phyloP scores from a whole-genome alignment of 345 rosid genomes.

The Pelargonium nanum region DNA sequence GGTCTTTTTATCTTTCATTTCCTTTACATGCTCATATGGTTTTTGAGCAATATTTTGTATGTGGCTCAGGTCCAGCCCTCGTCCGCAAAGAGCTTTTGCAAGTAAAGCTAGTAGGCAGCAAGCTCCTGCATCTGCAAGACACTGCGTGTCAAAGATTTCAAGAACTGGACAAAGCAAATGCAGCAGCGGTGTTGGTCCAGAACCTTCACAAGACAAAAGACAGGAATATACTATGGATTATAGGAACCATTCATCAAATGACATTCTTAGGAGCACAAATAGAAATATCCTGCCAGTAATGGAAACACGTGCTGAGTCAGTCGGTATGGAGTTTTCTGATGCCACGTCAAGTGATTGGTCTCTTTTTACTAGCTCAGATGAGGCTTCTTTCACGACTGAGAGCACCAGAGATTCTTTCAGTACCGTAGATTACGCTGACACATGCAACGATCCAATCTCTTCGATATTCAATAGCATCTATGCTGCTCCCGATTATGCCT shows the following conservation, averaged over 20 bases:
- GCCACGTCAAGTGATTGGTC: slow-evolving; percentile 77
- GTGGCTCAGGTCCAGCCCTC: slow-evolving; percentile 51
- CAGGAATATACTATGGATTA: slow-evolving; percentile 11
- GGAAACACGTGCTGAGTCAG: slow-evolving; percentile 15
- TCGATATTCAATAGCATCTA: slow-evolving; percentile 41
- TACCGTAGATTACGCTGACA: slow-evolving; percentile 52
- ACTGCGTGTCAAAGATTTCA: slow-evolving; percentile 19
- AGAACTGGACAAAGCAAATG: slow-evolving; percentile 34
- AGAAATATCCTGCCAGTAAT: slow-evolving; percentile 13
- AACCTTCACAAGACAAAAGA: slow-evolving; percentile 17
- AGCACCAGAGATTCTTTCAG: slow-evolving; percentile 83
- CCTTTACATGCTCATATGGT: too few relatives aligned
- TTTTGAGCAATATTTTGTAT: too few relatives aligned
- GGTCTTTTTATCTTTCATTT: not conserved
- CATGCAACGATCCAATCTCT: slow-evolving; percentile 36
- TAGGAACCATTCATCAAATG: slow-evolving; percentile 9
- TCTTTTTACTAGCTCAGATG: slow-evolving; percentile 80
- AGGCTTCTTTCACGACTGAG: slow-evolving; percentile 83
- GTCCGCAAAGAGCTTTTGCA: slow-evolving; percentile 32
- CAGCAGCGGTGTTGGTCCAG: slow-evolving; percentile 13
- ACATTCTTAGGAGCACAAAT: slow-evolving; percentile 16
- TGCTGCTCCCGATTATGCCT: slow-evolving; percentile 29
- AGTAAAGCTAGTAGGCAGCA: slow-evolving; percentile 26
- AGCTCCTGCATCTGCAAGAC: slow-evolving; percentile 20
- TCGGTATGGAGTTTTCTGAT: slow-evolving; percentile 34